Conservation (phyloP, 768 basidiomycete genomes). For the Mycena latifolia region DNA sequence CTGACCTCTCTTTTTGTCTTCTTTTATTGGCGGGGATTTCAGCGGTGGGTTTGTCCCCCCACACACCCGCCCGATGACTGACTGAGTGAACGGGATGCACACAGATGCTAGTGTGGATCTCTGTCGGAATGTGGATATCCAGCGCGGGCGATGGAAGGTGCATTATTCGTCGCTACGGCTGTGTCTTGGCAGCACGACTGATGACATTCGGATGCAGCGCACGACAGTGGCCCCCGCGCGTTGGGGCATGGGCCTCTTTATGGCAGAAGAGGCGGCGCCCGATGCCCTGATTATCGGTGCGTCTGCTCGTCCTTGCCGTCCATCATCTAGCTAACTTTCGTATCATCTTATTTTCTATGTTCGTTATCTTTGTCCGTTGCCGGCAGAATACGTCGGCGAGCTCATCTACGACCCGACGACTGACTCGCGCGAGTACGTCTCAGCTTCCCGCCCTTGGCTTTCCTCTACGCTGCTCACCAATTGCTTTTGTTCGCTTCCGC, state of each 20-base stretch:
- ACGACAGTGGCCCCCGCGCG: constrained; percentile 56
- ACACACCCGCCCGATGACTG: background rate
- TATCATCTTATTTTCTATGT: too few relatives aligned
- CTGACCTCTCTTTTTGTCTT: background rate
- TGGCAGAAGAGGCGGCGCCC: constrained; percentile 55
- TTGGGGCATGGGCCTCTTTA: constrained; percentile 70
- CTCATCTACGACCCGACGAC: constrained; percentile 63
- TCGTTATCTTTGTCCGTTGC: background rate
- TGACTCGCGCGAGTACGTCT: constrained; percentile 65
- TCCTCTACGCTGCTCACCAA: background rate
- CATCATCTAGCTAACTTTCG: too few relatives aligned
- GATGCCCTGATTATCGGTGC: constrained; percentile 65
- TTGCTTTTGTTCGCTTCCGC: background rate
- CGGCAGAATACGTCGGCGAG: constrained; percentile 77
- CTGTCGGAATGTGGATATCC: constrained; percentile 66
- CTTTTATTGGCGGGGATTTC: background rate
- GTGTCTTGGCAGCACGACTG: background rate
- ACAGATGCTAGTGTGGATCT: constrained; percentile 44
- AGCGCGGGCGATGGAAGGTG: constrained; percentile 61
- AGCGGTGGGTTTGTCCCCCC: constrained; percentile 35
- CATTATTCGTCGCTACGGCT: constrained; percentile 1
- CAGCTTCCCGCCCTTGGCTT: background rate
- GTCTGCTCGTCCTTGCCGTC: background rate
- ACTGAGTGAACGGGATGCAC: too few relatives aligned
- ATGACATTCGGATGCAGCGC: constrained; percentile 44